Conservation (phyloP, 257 asterid genomes). For the Gentiana straminea region DNA sequence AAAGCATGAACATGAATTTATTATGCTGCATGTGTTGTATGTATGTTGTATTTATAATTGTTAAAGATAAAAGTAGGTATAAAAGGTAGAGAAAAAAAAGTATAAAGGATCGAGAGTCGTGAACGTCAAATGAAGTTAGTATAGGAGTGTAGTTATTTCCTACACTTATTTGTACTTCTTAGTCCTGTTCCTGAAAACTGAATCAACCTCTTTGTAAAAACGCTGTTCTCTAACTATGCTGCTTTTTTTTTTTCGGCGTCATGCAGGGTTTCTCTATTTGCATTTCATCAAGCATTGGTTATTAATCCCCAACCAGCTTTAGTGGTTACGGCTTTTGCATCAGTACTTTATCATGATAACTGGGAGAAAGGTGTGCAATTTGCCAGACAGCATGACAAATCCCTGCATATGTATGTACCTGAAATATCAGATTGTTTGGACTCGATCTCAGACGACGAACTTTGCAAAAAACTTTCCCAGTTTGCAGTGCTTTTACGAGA, state of each 20-base stretch:
- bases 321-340: slow-evolving; percentile 70
- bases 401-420: slow-evolving; percentile 32
- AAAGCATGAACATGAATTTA: too few species aligned
- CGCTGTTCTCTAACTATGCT: neutral
- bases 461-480: slow-evolving; percentile 41
- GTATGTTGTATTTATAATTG: too few species aligned
- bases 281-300: slow-evolving; percentile 56
- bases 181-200: too few species aligned
- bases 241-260: slow-evolving; percentile 14
- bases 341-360: slow-evolving; percentile 57
- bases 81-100: too few species aligned
- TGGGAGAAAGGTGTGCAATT: slow-evolving; percentile 52
- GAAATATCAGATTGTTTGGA: slow-evolving; percentile 41
- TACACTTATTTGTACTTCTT: too few species aligned
- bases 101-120: too few species aligned
- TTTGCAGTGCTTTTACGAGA: slow-evolving; percentile 42
- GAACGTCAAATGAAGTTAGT: too few species aligned
- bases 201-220: too few species aligned
- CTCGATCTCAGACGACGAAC: slow-evolving; percentile 52
- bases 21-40: too few species aligned
- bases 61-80: too few species aligned
- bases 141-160: too few species aligned
- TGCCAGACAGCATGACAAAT: slow-evolving; percentile 52
- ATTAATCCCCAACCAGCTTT: slow-evolving; percentile 51
- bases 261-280: slow-evolving; percentile 75